Base-by-base conservation (phyloP, 1,139 yeast species). In the Geotrichum australiense region DNA sequence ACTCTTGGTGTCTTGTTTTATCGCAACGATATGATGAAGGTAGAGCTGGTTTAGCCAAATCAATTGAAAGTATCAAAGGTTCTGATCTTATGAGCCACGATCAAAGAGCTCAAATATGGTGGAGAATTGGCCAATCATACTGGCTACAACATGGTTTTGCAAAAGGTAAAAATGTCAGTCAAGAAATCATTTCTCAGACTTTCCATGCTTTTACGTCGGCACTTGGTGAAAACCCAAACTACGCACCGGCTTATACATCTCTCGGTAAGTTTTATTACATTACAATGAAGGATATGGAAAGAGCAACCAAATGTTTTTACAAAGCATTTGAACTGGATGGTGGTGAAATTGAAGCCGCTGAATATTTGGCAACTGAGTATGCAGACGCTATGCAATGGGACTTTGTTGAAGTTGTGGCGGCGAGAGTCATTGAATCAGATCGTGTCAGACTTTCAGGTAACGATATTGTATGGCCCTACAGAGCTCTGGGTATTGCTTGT, bases 291-390 rank as follows among this genome's bases (percentile, higher is more conserved):
- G 96, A 89, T 55, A 59, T 61, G 15, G 65, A 65, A 0, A 71
- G 94, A 43, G 94, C 96, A 0, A 80, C 80, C 45, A 87, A 85
- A 56, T 89, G 96, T 61, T 91, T 80, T 58, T 79, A 81, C 58
- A 83, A 80, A 54, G 96, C 97, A 0, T 85, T 91, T 58, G 97
- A 91, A 55, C 64, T 91, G 30, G 94, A 87, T 59, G 73, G 80
- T 0, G 74, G 80, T 12, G 94, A 91, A 56, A 65, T 82, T 7
- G 67, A 64, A 1, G 83, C 98, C 0, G 95, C 95, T 0, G 71
- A 73, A 52, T 74, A 74, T 47, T 70, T 91, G 42, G 87, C 86
- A 1, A 70, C 73, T 19, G 79, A 78, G 12, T 79, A 86, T 51
- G 71, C 95, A 1, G 65, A 66, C 2, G 67, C 68, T 15, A 68